These are phyloP conservation scores for Solanum hybrid DNA, from an alignment of 305 asterid genomes.

Conservation along the genomic window DNA sequence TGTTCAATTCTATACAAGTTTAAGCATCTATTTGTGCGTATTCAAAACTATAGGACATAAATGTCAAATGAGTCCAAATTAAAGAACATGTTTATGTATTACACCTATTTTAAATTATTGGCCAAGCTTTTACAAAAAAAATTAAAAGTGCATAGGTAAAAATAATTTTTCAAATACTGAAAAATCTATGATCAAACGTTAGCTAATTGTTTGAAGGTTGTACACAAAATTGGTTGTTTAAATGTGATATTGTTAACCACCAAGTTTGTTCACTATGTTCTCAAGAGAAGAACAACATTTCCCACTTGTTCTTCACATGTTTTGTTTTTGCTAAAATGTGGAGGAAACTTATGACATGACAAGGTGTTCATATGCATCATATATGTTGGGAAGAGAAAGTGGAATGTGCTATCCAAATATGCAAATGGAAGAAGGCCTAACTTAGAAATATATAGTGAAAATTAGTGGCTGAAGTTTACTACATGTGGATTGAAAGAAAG, in stretches of 20 bases:
- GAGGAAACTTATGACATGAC: background rate
- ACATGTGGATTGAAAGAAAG: background rate
- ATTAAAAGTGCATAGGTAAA: background rate
- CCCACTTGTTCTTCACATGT: background rate
- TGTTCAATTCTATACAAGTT: no score
- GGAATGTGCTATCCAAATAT: background rate
- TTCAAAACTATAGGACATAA: no score
- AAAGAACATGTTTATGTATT: no score
- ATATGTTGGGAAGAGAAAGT: background rate
- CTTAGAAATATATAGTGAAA: background rate
- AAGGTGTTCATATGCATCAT: background rate
- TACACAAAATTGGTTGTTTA: background rate
- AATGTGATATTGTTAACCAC: background rate
- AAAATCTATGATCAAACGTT: background rate
- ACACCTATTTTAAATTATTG: background rate
- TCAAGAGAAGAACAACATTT: background rate
- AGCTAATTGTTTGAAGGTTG: background rate
- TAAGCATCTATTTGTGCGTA: accelerated
- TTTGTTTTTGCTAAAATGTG: background rate
- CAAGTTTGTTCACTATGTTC: background rate
- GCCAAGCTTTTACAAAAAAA: background rate
- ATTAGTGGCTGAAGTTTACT: background rate
- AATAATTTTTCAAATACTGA: background rate
- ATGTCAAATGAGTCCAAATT: background rate
- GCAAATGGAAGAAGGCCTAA: background rate